Base-by-base conservation (phyloP, 2,329 filamentous ascomycete species). In the Fusarium goolgardi region DNA sequence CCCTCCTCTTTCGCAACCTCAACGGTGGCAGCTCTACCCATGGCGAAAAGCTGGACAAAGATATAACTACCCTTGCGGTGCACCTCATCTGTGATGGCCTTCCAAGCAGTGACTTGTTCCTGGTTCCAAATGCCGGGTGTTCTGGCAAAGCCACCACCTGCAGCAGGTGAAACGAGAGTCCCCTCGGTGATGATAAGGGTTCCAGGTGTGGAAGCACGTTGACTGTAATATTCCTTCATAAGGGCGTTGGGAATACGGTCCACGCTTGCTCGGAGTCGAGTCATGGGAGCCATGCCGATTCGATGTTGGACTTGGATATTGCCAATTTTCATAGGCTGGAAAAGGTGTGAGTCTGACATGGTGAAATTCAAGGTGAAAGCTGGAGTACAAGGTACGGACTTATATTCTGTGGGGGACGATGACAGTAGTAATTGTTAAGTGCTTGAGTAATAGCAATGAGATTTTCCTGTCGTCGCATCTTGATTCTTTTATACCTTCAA, bases 51-150 rank as follows among this genome's bases (percentile, higher is more conserved):
- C 72, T 92, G 90, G 3, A 83, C 75, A 77, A 82, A 90, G 52
- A 91, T 87, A 72, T 83, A 86, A 12, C 81, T 83, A 5, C 85
- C 86, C 70, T 88, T 88, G 34, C 80, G 78, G 74, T 93, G 90
- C 1, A 92, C 88, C 2, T 84, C 85, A 27, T 88, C 84, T 1
- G 86, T 88, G 52, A 92, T 80, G 18, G 81, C 76, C 59, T 83
- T 86, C 90, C 90, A 92, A 0, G 80, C 85, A 0, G 78, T 78
- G 44, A 90, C 81, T 61, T 91, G 88, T 9, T 80, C 82, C 0
- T 83, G 76, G 40, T 72, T 84, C 78, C 82, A 91, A 66, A 91
- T 86, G 2, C 87, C 88, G 0, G 89, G 87, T 1, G 84, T 81
- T 67, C 87, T 76, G 3, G 77, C 62, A 25, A 75, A 75, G 1